Conservation (phyloP, 225 moss, liverwort and hornwort species). For the Anthoceros angustus region DNA sequence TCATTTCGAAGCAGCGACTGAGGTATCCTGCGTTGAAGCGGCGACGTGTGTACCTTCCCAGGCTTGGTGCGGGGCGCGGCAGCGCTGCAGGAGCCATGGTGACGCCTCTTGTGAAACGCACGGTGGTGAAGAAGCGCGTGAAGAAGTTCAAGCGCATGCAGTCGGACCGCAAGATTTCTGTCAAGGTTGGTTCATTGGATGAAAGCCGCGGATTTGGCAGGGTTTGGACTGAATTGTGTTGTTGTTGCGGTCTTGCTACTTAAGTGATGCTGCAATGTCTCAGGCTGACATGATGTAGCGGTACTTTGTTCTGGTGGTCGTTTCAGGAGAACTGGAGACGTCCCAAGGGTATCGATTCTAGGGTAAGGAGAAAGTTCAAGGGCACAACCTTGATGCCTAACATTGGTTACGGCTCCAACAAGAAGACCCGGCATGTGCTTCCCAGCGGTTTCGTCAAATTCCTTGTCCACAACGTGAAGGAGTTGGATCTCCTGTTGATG, state of each 20-base stretch:
- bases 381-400: slow-evolving; percentile 17
- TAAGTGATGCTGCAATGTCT: not conserved
- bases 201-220: not conserved
- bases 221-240: not conserved
- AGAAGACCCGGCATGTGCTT: slow-evolving; percentile 15
- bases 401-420: slow-evolving; percentile 17
- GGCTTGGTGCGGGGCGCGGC: not conserved
- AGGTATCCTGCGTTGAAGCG: not conserved
- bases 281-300: not conserved
- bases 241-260: not conserved
- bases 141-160: slow-evolving; percentile 23
- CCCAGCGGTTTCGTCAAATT: slow-evolving; percentile 17
- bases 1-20: not conserved
- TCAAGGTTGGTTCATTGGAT: slow-evolving; percentile 4
- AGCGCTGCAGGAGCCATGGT: slow-evolving; percentile 9
- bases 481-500: slow-evolving; percentile 14
- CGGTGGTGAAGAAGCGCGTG: slow-evolving; percentile 18
- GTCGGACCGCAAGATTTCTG: slow-evolving; percentile 15
- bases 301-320: not conserved
- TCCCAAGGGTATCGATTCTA: slow-evolving; percentile 16
- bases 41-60: not conserved
- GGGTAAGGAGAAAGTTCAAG: slow-evolving; percentile 16
- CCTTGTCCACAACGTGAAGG: slow-evolving; percentile 11
- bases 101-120: slow-evolving; percentile 13
- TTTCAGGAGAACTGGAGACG: slow-evolving; percentile 12